These are phyloP conservation scores for Penicillium pancosmium DNA, from an alignment of 495 filamentous ascomycete genomes.

Conservation along the genomic window DNA sequence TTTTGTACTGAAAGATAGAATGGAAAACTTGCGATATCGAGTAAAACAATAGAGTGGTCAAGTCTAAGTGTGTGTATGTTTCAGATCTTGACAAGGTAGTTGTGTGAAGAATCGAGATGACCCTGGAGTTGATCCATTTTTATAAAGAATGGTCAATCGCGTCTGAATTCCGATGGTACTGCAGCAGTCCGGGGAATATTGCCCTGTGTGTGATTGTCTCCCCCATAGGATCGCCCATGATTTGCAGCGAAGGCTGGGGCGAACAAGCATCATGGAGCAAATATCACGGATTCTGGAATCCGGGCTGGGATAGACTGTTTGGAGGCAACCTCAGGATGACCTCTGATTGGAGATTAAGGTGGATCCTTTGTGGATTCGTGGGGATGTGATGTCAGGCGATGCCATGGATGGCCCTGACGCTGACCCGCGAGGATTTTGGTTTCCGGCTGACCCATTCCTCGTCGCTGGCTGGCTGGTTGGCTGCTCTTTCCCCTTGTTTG, in stretches of 20 bases:
- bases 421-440: conserved; percentile 34
- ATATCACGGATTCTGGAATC: conserved; percentile 34
- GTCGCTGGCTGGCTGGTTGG: conserved; percentile 1
- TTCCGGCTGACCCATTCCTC: conserved; percentile 29
- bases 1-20: background rate
- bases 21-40: background rate
- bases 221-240: conserved; percentile 19
- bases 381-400: conserved; percentile 28
- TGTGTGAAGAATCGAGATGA: conserved; percentile 1
- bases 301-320: conserved; percentile 13
- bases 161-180: conserved; percentile 26
- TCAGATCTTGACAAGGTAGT: background rate
- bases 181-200: conserved; percentile 7
- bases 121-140: conserved; percentile 18
- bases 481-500: background rate
- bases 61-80: background rate
- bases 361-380: conserved; percentile 7
- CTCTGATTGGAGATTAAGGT: background rate
- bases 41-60: background rate
- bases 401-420: background rate
- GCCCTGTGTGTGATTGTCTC: conserved; percentile 5
- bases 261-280: conserved; percentile 18
- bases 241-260: conserved; percentile 21
- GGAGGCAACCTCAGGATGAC: background rate
- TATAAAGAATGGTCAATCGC: conserved; percentile 27